A percentile compares a stretch with the other conserved stretches of the same genome.
phyloP scores from a whole-genome alignment of 805 yeast species.

The Yamadazyma insecticola region DNA sequence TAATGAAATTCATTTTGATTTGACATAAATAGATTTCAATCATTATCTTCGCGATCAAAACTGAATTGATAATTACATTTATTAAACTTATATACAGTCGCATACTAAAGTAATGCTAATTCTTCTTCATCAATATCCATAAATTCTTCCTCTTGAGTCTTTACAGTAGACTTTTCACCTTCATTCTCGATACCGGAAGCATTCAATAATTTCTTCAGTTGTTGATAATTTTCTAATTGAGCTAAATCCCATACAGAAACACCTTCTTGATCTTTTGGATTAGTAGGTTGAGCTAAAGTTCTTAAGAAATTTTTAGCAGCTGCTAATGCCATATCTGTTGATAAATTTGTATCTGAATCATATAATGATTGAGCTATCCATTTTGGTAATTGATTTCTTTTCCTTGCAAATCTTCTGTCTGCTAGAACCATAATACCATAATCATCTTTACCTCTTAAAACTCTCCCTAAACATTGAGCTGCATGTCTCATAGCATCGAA shows the following conservation, averaged over 20 bases:
- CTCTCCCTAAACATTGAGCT: slow-evolving; percentile 97
- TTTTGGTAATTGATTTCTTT: slow-evolving; percentile 84
- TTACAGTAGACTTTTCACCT: too few species aligned
- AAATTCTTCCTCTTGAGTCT: slow-evolving; percentile 34
- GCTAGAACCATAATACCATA: slow-evolving; percentile 98
- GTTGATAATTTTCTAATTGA: slow-evolving; percentile 58
- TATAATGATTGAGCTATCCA: slow-evolving; percentile 94
- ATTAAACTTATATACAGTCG: too few species aligned
- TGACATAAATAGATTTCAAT: slow-evolving; percentile 4
- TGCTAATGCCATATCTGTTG: slow-evolving; percentile 97
- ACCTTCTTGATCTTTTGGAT: slow-evolving; percentile 88
- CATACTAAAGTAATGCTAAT: slow-evolving; percentile 23
- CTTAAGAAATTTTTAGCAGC: slow-evolving; percentile 89
- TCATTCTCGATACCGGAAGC: slow-evolving; percentile 10
- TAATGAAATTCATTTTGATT: slow-evolving; percentile 10
- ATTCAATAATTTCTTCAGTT: slow-evolving; percentile 33
- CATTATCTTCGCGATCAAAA: too few species aligned
- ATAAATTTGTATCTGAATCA: slow-evolving; percentile 86
- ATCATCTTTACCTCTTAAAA: slow-evolving; percentile 95
- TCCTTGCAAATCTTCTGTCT: slow-evolving; percentile 85
- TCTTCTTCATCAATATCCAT: slow-evolving; percentile 47
- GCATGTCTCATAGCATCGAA: slow-evolving; percentile 99
- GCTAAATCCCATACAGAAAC: slow-evolving; percentile 87
- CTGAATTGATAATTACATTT: too few species aligned
- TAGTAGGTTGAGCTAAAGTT: slow-evolving; percentile 89